phyloP scores from a whole-genome alignment of 371 early-diverging fungal genomes.

The Syncephalastrum monosporum region DNA sequence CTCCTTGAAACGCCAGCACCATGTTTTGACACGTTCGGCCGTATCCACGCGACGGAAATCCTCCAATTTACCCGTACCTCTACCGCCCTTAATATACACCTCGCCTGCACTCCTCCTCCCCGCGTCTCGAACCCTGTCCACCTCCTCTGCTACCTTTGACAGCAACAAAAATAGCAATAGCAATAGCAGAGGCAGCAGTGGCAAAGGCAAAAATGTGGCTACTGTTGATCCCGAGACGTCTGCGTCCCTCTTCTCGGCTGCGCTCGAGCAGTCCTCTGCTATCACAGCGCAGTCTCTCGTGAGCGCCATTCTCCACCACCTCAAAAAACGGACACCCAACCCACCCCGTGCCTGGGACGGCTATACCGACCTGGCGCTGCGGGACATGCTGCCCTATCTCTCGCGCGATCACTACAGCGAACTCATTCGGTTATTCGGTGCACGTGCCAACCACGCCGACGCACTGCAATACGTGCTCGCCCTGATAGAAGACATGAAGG shows the following conservation, averaged over 20 bases:
- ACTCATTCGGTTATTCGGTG: conserved; percentile 28
- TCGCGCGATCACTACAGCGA: conserved; percentile 32
- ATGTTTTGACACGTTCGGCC: too few relatives aligned
- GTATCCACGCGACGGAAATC: too few relatives aligned
- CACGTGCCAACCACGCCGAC: conserved; percentile 7
- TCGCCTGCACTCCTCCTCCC: too few relatives aligned
- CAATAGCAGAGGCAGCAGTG: neutral
- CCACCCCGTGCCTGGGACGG: conserved; percentile 46
- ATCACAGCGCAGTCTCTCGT: conserved; percentile 35
- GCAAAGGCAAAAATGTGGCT: neutral
- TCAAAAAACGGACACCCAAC: conserved; percentile 20
- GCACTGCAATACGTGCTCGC: conserved; percentile 31
- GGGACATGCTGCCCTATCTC: conserved; percentile 29
- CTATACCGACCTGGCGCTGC: conserved; percentile 34
- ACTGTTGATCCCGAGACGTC: too few relatives aligned
- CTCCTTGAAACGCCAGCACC: too few relatives aligned
- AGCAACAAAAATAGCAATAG: conserved; percentile 1
- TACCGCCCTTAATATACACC: too few relatives aligned
- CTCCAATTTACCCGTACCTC: too few relatives aligned
- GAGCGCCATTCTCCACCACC: conserved; percentile 21
- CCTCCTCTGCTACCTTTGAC: neutral
- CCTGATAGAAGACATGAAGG: conserved; percentile 41
- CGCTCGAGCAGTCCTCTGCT: conserved; percentile 40
- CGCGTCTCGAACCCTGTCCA: neutral
- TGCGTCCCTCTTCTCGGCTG: conserved; percentile 16